phyloP scores from a whole-genome alignment of 768 basidiomycete species.

The Ephemerocybe angulata region DNA sequence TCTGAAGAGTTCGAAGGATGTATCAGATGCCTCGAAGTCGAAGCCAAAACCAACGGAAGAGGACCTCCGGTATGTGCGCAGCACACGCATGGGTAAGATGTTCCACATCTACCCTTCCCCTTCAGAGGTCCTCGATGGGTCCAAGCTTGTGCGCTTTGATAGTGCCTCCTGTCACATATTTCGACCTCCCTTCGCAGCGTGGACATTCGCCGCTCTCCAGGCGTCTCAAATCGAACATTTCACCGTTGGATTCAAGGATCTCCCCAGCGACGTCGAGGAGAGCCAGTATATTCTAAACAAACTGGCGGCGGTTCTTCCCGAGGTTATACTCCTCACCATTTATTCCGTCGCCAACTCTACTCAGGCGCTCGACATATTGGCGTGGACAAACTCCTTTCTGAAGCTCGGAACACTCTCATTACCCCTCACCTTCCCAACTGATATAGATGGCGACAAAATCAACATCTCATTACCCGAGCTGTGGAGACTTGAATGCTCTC shows the following conservation, averaged over 20 bases:
- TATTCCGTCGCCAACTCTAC: neutral
- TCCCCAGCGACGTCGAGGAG: neutral
- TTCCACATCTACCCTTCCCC: neutral
- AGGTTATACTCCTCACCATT: neutral
- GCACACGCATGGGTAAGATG: neutral
- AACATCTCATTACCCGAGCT: neutral
- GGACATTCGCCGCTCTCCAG: neutral
- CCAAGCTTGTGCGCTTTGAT: neutral
- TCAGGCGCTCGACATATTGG: neutral
- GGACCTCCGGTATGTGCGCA: neutral
- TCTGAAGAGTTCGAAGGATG: neutral
- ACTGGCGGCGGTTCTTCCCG: neutral
- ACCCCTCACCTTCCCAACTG: neutral
- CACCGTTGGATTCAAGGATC: neutral
- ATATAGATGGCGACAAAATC: neutral
- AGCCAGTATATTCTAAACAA: neutral
- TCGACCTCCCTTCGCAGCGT: neutral
- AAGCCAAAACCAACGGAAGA: neutral
- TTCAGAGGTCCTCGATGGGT: neutral
- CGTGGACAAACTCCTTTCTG: neutral
- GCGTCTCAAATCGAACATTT: neutral
- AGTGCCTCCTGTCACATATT: neutral
- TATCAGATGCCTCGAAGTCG: neutral
- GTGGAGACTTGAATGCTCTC: neutral
- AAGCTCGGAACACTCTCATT: neutral